Percentiles rank a stretch among this genome's conserved stretches.
Evolutionary conservation across 1,139 yeast genomes (phyloP).

Genomic region (Pneumocystis wakefieldiae): DNA sequence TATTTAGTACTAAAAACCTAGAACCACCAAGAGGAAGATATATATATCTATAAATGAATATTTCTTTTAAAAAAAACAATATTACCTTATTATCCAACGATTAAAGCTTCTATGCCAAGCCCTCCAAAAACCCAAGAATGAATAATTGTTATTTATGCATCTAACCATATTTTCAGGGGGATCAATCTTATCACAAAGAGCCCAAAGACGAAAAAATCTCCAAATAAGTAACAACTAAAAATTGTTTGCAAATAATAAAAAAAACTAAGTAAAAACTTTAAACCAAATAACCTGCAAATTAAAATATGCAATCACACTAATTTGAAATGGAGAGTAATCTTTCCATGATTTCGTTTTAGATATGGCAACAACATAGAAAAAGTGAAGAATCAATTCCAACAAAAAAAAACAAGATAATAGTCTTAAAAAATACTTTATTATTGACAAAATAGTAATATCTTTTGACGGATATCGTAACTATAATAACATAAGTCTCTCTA

Average conservation of each 20-base stretch:
- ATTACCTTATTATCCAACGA: slow-evolving; percentile 67
- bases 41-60: slow-evolving; percentile 27
- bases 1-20: slow-evolving; percentile 44
- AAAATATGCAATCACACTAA: slow-evolving; percentile 86
- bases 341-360: slow-evolving; percentile 82
- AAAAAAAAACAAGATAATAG: slow-evolving; percentile 57
- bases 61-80: slow-evolving; percentile 6
- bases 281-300: slow-evolving; percentile 86
- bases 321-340: slow-evolving; percentile 78
- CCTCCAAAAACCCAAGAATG: slow-evolving; percentile 91
- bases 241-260: not conserved
- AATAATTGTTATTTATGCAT: slow-evolving; percentile 86
- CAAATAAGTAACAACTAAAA: slow-evolving; percentile 78
- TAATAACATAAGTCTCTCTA: slow-evolving; percentile 13
- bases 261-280: slow-evolving; percentile 14
- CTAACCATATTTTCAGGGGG: slow-evolving; percentile 97
- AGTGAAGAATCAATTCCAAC: slow-evolving; percentile 83
- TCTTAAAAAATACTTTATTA: slow-evolving; percentile 48
- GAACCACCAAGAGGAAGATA: slow-evolving; percentile 86
- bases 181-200: slow-evolving; percentile 76
- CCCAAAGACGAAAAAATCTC: slow-evolving; percentile 90
- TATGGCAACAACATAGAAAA: slow-evolving; percentile 83
- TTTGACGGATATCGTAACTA: slow-evolving; percentile 27
- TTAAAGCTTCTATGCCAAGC: slow-evolving; percentile 96
- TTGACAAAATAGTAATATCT: slow-evolving; percentile 40